Conservation (phyloP, 2,329 filamentous ascomycete species). For the Arthroderma uncinatum region DNA sequence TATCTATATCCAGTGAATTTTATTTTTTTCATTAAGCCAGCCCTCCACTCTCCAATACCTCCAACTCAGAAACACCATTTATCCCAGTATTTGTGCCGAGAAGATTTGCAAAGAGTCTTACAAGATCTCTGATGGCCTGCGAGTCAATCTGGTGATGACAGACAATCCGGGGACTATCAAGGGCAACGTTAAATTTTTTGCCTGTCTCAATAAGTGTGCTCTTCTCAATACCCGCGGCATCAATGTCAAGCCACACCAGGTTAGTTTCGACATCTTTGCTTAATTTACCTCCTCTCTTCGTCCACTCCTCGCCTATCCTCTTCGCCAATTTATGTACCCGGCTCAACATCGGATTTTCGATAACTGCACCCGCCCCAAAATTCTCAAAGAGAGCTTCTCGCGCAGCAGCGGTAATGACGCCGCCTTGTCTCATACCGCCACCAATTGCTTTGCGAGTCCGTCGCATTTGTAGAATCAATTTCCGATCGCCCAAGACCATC, state of each 20-base stretch:
- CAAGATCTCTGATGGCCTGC: not conserved
- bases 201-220: not conserved
- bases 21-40: not conserved
- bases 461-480: constrained; percentile 21
- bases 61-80: not conserved
- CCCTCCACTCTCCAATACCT: not conserved
- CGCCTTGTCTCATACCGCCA: constrained; percentile 23
- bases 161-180: not conserved
- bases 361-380: not conserved
- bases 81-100: not conserved
- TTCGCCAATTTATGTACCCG: not conserved
- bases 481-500: constrained; percentile 20
- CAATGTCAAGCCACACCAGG: constrained; percentile 4
- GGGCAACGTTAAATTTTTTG: not conserved
- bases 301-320: not conserved
- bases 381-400: not conserved
- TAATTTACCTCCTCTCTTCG: not conserved
- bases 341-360: not conserved
- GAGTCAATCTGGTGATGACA: constrained; percentile 2
- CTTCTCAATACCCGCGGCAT: not conserved
- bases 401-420: constrained; percentile 1
- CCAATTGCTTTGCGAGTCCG: constrained; percentile 24
- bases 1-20: not conserved
- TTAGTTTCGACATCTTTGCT: not conserved
- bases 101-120: not conserved